Conservation (phyloP, 306 rosid species). For the Prunus davidiana region DNA sequence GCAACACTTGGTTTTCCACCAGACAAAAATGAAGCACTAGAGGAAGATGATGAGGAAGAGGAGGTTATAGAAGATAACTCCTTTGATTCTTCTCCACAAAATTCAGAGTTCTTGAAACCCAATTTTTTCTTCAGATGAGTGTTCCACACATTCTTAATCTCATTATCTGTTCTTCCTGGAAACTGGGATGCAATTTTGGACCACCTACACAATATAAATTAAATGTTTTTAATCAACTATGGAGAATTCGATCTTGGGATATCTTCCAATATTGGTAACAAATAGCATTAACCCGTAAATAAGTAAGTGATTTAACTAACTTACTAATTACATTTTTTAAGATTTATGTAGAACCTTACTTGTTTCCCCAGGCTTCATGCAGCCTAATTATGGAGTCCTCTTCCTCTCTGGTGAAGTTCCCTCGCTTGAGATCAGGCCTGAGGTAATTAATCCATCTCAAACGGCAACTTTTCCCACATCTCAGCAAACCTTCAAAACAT, state of each 20-base stretch:
- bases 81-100: constrained; percentile 39
- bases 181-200: constrained; percentile 78
- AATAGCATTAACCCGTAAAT: neutral
- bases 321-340: neutral
- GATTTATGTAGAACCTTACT: constrained; percentile 36
- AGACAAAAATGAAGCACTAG: constrained; percentile 41
- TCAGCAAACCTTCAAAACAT: constrained; percentile 46
- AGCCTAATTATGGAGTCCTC: constrained; percentile 62
- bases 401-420: constrained; percentile 68
- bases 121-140: constrained; percentile 80
- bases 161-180: constrained; percentile 91
- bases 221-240: no score
- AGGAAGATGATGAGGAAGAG: constrained; percentile 53
- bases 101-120: constrained; percentile 14
- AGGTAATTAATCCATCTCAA: constrained; percentile 97
- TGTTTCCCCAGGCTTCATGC: constrained; percentile 70
- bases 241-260: neutral
- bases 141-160: constrained; percentile 96
- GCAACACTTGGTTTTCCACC: constrained; percentile 20
- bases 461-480: constrained; percentile 98
- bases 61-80: constrained; percentile 47
- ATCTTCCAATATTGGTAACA: neutral
- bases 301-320: neutral
- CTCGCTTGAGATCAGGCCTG: constrained; percentile 89
- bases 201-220: constrained; percentile 52